Conservation (phyloP, 129 eudicot genomes). For the Cynara cardunculus region DNA sequence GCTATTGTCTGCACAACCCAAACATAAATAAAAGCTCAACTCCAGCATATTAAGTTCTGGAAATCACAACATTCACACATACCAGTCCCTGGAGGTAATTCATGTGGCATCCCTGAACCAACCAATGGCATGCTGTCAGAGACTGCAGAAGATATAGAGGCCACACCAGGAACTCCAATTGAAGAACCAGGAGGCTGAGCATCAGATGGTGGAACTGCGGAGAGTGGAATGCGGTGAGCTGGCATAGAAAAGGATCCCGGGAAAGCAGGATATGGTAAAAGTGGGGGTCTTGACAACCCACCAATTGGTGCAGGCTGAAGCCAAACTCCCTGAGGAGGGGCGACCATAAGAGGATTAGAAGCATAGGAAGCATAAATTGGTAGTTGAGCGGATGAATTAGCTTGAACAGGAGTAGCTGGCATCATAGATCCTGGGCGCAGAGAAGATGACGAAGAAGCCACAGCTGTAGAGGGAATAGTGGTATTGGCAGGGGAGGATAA, state of each 20-base stretch:
- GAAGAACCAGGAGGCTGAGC: constrained; percentile 81
- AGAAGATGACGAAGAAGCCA: constrained; percentile 28
- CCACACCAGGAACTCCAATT: constrained; percentile 40
- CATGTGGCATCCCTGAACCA: constrained; percentile 39
- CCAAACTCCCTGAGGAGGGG: constrained; percentile 74
- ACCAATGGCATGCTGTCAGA: constrained; percentile 33
- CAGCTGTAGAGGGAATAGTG: constrained; percentile 25
- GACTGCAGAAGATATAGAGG: constrained; percentile 23
- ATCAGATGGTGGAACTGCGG: constrained; percentile 49
- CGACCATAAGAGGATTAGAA: constrained; percentile 43
- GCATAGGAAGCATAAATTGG: constrained; percentile 40
- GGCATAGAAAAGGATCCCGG: constrained; percentile 66
- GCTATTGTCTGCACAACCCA: constrained; percentile 43
- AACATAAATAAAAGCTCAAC: neutral
- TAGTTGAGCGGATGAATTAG: constrained; percentile 48
- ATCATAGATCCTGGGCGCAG: constrained; percentile 22
- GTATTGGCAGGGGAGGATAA: constrained; percentile 18
- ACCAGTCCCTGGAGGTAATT: constrained; percentile 84
- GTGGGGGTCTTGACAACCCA: constrained; percentile 57
- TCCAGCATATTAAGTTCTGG: neutral
- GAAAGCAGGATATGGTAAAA: constrained; percentile 51
- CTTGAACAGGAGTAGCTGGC: constrained; percentile 33
- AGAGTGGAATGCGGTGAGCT: constrained; percentile 43
- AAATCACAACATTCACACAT: constrained; percentile 19
- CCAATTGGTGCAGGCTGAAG: constrained; percentile 54